phyloP scores from a whole-genome alignment of 805 yeast genomes.

The Cephaloascus albidus region DNA sequence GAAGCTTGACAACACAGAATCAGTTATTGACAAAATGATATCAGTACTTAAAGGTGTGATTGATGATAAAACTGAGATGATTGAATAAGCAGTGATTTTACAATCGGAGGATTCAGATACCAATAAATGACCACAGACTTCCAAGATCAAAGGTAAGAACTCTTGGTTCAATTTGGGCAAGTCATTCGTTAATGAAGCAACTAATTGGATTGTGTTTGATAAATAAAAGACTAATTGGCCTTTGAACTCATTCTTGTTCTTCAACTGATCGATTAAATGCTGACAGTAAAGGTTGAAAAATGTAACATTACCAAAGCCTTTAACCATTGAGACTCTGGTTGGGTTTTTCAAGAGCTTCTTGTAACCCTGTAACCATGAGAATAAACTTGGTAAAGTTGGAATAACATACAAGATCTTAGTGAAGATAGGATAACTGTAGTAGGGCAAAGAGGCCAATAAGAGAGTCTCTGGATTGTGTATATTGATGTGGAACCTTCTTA shows the following conservation, averaged over 20 bases:
- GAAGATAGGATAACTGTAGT: constrained; percentile 66
- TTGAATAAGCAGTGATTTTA: constrained; percentile 77
- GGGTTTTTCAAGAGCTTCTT: constrained; percentile 59
- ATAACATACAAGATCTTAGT: constrained; percentile 66
- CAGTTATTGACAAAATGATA: constrained; percentile 20
- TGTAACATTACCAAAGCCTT: constrained; percentile 64
- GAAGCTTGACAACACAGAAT: constrained; percentile 18
- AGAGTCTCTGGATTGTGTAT: constrained; percentile 69
- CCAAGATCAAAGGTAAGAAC: constrained; percentile 47
- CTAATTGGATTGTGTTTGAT: constrained; percentile 56
- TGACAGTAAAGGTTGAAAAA: constrained; percentile 59
- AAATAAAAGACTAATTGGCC: constrained; percentile 73
- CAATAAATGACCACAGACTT: constrained; percentile 47
- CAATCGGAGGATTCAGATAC: constrained; percentile 41
- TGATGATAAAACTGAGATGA: constrained; percentile 67
- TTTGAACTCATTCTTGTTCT: constrained; percentile 50
- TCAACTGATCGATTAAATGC: constrained; percentile 39
- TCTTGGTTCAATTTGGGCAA: constrained; percentile 33
- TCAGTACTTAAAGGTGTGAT: constrained; percentile 48
- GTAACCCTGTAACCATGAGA: constrained; percentile 60
- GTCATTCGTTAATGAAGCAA: constrained; percentile 50
- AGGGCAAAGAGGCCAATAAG: constrained; percentile 70
- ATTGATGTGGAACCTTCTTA: constrained; percentile 83
- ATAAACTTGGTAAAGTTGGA: constrained; percentile 66
- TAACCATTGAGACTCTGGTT: constrained; percentile 57